phyloP scores from a whole-genome alignment of 495 filamentous ascomycete species.

The Penicillium antarcticum region DNA sequence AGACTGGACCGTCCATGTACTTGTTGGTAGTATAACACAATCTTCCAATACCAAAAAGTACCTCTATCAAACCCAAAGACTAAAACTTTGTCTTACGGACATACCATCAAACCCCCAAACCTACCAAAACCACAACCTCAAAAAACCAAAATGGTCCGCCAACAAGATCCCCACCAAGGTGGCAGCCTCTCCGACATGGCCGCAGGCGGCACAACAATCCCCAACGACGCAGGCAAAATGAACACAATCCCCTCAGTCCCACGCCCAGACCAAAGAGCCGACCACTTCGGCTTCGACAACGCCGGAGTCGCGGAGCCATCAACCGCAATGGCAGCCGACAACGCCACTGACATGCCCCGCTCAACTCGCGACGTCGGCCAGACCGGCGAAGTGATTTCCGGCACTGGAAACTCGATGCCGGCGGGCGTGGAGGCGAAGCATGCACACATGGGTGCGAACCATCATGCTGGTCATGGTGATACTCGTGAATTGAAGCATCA shows the following conservation, averaged over 20 bases:
- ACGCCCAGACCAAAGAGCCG: slow-evolving; percentile 47
- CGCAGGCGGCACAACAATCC: slow-evolving; percentile 47
- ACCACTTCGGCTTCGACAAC: slow-evolving; percentile 28
- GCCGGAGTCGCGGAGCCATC: slow-evolving; percentile 29
- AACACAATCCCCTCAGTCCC: slow-evolving; percentile 55
- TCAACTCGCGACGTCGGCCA: slow-evolving; percentile 43
- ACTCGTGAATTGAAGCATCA: slow-evolving; percentile 42
- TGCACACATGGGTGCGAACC: slow-evolving; percentile 32
- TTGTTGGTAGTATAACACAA: background rate
- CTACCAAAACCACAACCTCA: background rate
- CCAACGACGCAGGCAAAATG: slow-evolving; percentile 51
- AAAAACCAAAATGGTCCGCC: slow-evolving; percentile 16
- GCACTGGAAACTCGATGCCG: slow-evolving; percentile 47
- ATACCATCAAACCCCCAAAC: background rate
- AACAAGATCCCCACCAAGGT: slow-evolving; percentile 29
- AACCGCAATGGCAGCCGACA: slow-evolving; percentile 47
- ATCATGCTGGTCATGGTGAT: slow-evolving; percentile 33
- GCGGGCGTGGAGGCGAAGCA: slow-evolving; percentile 46
- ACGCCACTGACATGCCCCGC: slow-evolving; percentile 50
- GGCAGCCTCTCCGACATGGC: slow-evolving; percentile 50
- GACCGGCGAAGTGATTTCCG: slow-evolving; percentile 48
- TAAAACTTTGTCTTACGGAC: background rate
- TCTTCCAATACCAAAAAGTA: background rate
- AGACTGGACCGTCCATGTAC: background rate
- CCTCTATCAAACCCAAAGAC: background rate